Percentiles rank a stretch among this genome's conserved stretches.
Evolutionary conservation across 495 filamentous ascomycete species (phyloP).

Genomic region (Penicillium silybi): DNA sequence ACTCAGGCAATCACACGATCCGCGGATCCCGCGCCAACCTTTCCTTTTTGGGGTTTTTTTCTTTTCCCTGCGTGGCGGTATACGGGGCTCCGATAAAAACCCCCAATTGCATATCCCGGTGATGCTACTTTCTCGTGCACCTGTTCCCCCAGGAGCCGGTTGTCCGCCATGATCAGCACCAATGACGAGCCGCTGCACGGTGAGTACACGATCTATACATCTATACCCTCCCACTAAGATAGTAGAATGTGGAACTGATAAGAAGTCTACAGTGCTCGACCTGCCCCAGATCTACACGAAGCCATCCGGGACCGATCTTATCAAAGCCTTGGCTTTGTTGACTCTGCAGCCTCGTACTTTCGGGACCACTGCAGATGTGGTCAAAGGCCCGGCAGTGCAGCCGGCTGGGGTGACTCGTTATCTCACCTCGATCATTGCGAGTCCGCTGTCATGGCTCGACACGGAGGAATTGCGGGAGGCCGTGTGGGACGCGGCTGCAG

Average conservation of each 20-base stretch:
- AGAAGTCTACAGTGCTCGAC: constrained; percentile 45
- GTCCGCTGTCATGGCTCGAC: constrained; percentile 68
- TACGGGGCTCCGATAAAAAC: constrained; percentile 5
- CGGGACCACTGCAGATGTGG: constrained; percentile 27
- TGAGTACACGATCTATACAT: constrained; percentile 21
- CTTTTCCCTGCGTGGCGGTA: constrained; percentile 18
- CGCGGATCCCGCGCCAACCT: constrained; percentile 35
- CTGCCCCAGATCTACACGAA: constrained; percentile 51
- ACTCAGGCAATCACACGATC: constrained; percentile 14
- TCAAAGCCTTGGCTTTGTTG: constrained; percentile 42
- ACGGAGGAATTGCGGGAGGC: constrained; percentile 66
- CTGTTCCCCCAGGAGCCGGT: not conserved
- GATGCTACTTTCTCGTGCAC: not conserved
- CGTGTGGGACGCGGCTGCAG: constrained; percentile 76
- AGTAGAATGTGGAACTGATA: constrained; percentile 35
- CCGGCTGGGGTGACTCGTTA: constrained; percentile 52
- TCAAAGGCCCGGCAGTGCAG: constrained; percentile 31
- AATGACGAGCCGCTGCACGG: constrained; percentile 45
- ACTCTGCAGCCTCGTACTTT: constrained; percentile 39
- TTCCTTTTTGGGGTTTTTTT: constrained; percentile 44
- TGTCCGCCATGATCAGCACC: constrained; percentile 35
- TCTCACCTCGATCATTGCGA: constrained; percentile 73
- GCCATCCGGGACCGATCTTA: constrained; percentile 43
- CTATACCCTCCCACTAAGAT: constrained; percentile 14
- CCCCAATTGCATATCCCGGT: not conserved